Evolutionary conservation across 139 green algal genomes (phyloP).

Genomic region (Haematococcus lacustris): DNA sequence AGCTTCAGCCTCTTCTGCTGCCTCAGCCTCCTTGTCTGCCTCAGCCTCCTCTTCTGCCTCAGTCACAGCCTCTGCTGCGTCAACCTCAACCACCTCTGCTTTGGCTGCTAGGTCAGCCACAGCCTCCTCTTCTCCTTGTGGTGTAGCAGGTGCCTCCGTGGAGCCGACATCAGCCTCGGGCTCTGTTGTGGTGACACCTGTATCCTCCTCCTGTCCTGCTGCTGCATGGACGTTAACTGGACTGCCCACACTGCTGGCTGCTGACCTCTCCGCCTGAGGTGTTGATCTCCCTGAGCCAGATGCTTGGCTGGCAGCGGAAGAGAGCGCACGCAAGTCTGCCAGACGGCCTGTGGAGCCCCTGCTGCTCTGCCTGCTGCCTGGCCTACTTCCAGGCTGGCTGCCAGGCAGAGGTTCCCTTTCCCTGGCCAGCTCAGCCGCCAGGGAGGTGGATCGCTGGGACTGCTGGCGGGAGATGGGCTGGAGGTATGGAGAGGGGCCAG

Average conservation of each 20-base stretch:
- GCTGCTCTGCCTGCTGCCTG: background rate
- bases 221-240: too few species aligned
- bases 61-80: background rate
- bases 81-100: background rate
- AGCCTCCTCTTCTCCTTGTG: background rate
- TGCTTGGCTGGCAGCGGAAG: background rate
- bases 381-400: background rate
- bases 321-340: background rate
- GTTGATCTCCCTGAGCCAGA: background rate
- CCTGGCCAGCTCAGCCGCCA: background rate
- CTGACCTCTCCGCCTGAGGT: background rate
- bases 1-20: background rate
- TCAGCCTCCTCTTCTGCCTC: background rate
- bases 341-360: background rate
- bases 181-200: background rate
- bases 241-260: too few species aligned
- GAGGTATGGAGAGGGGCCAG: constrained; percentile 4
- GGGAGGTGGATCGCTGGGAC: background rate
- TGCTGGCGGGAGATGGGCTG: constrained; percentile 7
- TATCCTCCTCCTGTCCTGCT: too few species aligned
- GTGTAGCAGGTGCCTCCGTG: background rate
- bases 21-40: background rate
- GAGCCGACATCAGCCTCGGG: background rate
- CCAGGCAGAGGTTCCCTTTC: background rate
- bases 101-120: background rate